These are phyloP conservation scores for Alternaria novae-zelandiae DNA, from an alignment of 2,329 filamentous ascomycete species.

Conservation along the genomic window DNA sequence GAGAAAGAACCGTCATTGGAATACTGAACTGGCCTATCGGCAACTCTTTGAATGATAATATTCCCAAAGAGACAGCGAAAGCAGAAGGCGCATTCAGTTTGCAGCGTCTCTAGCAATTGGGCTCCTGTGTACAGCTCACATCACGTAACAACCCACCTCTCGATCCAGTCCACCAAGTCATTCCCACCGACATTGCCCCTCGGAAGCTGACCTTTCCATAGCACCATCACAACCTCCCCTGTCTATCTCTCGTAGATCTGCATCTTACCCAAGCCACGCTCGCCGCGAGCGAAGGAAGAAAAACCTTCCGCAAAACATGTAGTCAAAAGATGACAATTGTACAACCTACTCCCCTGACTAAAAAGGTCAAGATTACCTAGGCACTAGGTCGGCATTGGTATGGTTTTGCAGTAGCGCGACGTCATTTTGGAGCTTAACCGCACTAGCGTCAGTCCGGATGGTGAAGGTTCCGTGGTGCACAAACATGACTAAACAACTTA, in stretches of 20 bases:
- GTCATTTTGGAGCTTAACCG: conserved; percentile 4
- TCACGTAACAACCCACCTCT: neutral
- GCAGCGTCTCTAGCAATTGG: neutral
- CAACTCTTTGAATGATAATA: neutral
- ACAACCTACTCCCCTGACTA: neutral
- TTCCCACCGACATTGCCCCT: neutral
- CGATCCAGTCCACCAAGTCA: neutral
- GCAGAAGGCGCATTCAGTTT: neutral
- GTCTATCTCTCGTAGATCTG: neutral
- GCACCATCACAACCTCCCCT: neutral
- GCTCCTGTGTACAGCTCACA: neutral
- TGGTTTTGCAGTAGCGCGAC: neutral
- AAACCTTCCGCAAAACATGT: neutral
- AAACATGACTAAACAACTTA: neutral
- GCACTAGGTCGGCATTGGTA: neutral
- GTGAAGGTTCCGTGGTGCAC: conserved; percentile 6
- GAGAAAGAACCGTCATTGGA: neutral
- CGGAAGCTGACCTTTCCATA: neutral
- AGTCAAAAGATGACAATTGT: conserved; percentile 1
- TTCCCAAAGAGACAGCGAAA: too few species aligned
- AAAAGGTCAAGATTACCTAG: neutral
- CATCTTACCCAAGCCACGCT: neutral
- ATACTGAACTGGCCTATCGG: neutral
- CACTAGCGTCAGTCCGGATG: conserved; percentile 1
- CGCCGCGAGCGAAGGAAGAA: neutral